These are phyloP conservation scores for Malassezia japonica DNA, from an alignment of 1,284 basidiomycete species.

Conservation along the genomic window DNA sequence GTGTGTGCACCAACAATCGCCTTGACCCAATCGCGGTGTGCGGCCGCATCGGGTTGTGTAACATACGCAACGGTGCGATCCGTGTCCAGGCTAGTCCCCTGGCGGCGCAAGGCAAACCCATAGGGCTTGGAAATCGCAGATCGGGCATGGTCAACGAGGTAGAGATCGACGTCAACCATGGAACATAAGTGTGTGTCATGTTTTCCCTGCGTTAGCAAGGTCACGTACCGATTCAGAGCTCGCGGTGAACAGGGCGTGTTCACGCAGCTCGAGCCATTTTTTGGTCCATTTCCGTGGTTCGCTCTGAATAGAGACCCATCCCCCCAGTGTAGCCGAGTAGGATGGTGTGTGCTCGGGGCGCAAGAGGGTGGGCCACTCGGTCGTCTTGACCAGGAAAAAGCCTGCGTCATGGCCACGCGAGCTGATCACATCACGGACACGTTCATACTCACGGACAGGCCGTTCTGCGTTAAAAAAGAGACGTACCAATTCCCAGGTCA, in stretches of 20 bases:
- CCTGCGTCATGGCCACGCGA: slow-evolving; percentile 25
- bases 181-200: slow-evolving; percentile 34
- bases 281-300: slow-evolving; percentile 40
- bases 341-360: slow-evolving; percentile 28
- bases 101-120: slow-evolving; percentile 38
- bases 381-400: slow-evolving; percentile 38
- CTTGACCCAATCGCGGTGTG: slow-evolving; percentile 43
- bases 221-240: slow-evolving; percentile 34
- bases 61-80: slow-evolving; percentile 39
- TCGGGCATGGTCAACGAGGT: slow-evolving; percentile 29
- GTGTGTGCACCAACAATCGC: slow-evolving; percentile 37
- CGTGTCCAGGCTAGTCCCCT: slow-evolving; percentile 9
- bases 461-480: slow-evolving; percentile 20
- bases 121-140: slow-evolving; percentile 35
- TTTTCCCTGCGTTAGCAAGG: slow-evolving; percentile 23
- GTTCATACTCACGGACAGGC: slow-evolving; percentile 45
- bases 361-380: slow-evolving; percentile 33
- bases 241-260: slow-evolving; percentile 39
- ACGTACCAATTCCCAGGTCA: slow-evolving; percentile 26
- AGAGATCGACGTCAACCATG: slow-evolving; percentile 40
- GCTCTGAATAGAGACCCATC: slow-evolving; percentile 39
- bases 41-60: slow-evolving; percentile 33
- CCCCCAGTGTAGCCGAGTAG: slow-evolving; percentile 33
- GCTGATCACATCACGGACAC: slow-evolving; percentile 31
- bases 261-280: slow-evolving; percentile 45